phyloP scores from a whole-genome alignment of 2,329 filamentous ascomycete species.

The Aureobasidium subglaciale region DNA sequence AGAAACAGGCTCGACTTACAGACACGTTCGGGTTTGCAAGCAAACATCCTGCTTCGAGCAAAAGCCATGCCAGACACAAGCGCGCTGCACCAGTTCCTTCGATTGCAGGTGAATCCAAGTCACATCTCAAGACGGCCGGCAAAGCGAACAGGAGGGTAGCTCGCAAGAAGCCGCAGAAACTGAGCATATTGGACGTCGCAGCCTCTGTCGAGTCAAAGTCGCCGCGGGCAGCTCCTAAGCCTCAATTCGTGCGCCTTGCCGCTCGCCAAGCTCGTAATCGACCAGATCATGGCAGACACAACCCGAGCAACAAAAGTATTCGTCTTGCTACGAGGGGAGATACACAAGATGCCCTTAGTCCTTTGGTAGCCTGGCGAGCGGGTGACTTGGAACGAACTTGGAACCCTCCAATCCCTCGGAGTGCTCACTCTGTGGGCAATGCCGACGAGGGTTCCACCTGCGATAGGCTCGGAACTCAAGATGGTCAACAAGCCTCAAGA shows the following conservation, averaged over 20 bases:
- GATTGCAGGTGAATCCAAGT: neutral
- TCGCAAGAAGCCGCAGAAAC: constrained; percentile 18
- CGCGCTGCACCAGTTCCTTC: no score
- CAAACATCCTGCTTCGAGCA: neutral
- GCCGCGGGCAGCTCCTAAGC: constrained; percentile 29
- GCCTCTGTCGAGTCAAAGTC: constrained; percentile 29
- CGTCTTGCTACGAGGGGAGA: constrained; percentile 46
- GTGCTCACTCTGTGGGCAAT: neutral
- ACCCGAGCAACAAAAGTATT: constrained; percentile 46
- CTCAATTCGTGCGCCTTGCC: constrained; percentile 51
- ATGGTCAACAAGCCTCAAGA: neutral
- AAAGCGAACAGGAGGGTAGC: constrained; percentile 3
- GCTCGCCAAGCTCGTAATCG: constrained; percentile 44
- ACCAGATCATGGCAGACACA: constrained; percentile 44
- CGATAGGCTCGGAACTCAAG: neutral
- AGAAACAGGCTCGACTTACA: constrained; percentile 33
- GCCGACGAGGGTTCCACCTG: neutral
- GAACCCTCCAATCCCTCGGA: neutral
- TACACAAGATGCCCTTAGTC: constrained; percentile 46
- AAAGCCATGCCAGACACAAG: neutral
- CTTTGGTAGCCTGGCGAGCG: constrained; percentile 45
- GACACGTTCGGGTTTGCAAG: constrained; percentile 28
- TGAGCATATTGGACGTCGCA: constrained; percentile 47
- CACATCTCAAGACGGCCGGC: neutral
- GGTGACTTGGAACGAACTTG: constrained; percentile 32